These are phyloP conservation scores for Fusarium continuum DNA, from an alignment of 2,329 filamentous ascomycete species.

Conservation along the genomic window DNA sequence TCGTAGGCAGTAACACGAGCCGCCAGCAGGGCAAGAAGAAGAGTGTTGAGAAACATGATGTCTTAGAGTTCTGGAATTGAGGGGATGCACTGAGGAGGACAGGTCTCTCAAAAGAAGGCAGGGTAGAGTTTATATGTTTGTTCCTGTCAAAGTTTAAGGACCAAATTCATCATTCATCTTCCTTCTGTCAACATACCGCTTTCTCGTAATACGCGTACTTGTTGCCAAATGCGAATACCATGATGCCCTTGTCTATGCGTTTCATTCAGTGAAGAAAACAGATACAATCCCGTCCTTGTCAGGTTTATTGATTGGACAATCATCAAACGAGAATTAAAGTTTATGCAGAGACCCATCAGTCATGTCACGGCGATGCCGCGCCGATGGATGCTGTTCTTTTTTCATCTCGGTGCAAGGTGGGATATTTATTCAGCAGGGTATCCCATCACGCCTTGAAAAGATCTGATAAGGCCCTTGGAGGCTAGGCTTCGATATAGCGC, in stretches of 20 bases:
- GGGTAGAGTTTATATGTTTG: not conserved
- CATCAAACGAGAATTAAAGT: not conserved
- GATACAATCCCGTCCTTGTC: not conserved
- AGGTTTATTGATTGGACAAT: not conserved
- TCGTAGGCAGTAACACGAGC: slow-evolving; percentile 35
- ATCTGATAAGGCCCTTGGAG: not conserved
- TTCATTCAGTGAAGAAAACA: not conserved
- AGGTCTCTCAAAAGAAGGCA: not conserved
- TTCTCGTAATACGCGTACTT: not conserved
- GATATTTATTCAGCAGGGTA: not conserved
- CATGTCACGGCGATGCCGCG: not conserved
- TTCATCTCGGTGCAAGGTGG: not conserved
- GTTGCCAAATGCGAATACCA: not conserved
- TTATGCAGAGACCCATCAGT: not conserved
- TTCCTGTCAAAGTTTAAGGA: too few species aligned
- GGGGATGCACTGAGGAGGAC: not conserved
- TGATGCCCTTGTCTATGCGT: not conserved
- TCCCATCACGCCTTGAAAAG: not conserved
- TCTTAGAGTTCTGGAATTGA: too few species aligned
- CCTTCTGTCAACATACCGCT: not conserved
- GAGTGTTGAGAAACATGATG: slow-evolving; percentile 16
- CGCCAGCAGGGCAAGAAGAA: slow-evolving; percentile 13
- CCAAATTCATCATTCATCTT: not conserved
- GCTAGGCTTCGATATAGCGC: too few species aligned
- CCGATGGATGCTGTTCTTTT: not conserved